Percentiles rank a stretch among this genome's conserved stretches.
Evolutionary conservation across 768 basidiomycete genomes (phyloP).

Genomic region (Mycena capillaripes): DNA sequence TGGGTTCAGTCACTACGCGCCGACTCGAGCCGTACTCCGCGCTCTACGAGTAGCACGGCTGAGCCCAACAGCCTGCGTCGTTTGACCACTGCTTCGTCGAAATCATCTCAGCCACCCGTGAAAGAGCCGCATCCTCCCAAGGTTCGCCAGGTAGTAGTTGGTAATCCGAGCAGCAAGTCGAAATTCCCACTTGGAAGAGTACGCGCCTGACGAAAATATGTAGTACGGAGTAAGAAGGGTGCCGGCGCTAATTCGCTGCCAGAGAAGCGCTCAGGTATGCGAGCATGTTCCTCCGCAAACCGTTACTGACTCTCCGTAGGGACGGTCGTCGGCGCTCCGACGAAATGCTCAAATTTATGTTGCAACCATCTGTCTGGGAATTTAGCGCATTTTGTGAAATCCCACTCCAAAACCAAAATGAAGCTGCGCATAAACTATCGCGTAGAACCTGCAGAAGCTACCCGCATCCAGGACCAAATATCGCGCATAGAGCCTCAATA

Average conservation of each 20-base stretch:
- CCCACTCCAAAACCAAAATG: not conserved
- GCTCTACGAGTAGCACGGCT: too few relatives aligned
- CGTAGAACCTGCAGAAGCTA: not conserved
- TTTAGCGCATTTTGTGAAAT: not conserved
- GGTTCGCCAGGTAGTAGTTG: too few relatives aligned
- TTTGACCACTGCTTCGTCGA: too few relatives aligned
- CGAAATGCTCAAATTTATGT: constrained; percentile 16
- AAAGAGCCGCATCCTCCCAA: too few relatives aligned
- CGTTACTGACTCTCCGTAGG: not conserved
- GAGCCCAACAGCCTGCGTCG: too few relatives aligned
- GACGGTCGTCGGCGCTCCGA: not conserved
- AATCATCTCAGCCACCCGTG: too few relatives aligned
- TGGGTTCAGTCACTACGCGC: too few relatives aligned
- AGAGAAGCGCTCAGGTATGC: constrained; percentile 3
- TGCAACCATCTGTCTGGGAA: constrained; percentile 4
- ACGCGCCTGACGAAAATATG: not conserved
- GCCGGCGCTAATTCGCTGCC: not conserved
- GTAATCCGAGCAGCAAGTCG: too few relatives aligned
- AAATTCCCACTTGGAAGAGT: too few relatives aligned
- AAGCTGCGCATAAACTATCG: not conserved
- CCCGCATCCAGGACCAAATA: constrained; percentile 7
- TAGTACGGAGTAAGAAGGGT: not conserved
- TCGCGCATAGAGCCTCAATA: not conserved
- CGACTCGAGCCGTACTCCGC: too few relatives aligned
- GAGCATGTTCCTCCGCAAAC: not conserved